Conservation (phyloP, 495 filamentous ascomycete species). For the Annulohypoxylon stygium region DNA sequence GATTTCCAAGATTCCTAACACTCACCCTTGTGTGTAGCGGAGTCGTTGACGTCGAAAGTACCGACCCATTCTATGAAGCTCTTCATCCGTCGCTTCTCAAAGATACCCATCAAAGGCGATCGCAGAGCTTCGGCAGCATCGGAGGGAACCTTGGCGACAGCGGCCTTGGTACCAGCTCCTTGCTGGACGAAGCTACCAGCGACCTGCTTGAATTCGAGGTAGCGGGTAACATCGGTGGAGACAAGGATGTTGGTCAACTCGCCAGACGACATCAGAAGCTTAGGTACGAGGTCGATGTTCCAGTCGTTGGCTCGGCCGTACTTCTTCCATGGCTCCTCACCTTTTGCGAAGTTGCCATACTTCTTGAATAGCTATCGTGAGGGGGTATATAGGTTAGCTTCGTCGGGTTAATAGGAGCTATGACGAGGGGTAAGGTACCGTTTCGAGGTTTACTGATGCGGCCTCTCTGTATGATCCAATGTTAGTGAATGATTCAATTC, state of each 20-base stretch:
- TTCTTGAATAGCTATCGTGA: constrained; percentile 86
- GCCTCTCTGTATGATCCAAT: constrained; percentile 74
- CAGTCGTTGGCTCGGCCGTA: constrained; percentile 97
- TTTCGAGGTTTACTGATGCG: constrained; percentile 93
- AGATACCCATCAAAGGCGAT: constrained; percentile 95
- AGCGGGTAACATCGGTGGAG: constrained; percentile 95
- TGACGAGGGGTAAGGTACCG: constrained; percentile 66
- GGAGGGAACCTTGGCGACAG: constrained; percentile 95
- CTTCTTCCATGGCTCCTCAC: constrained; percentile 96
- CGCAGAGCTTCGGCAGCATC: constrained; percentile 91
- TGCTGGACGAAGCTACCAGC: constrained; percentile 98
- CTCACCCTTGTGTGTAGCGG: constrained; percentile 87
- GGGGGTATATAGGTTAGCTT: constrained; percentile 47
- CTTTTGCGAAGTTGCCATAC: constrained; percentile 83
- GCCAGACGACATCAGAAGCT: constrained; percentile 97
- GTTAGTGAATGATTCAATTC: constrained; percentile 40
- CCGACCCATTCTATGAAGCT: constrained; percentile 98
- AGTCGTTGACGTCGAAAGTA: constrained; percentile 85
- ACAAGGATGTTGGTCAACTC: constrained; percentile 98
- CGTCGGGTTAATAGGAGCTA: neutral
- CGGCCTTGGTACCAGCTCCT: constrained; percentile 80
- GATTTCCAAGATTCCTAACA: constrained; percentile 8
- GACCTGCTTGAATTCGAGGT: constrained; percentile 98
- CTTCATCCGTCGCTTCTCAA: constrained; percentile 97
- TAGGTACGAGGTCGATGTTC: constrained; percentile 99